A percentile compares a stretch with the other conserved stretches of the same genome.
phyloP scores from a whole-genome alignment of 306 rosid species.

The Purshia tridentata region DNA sequence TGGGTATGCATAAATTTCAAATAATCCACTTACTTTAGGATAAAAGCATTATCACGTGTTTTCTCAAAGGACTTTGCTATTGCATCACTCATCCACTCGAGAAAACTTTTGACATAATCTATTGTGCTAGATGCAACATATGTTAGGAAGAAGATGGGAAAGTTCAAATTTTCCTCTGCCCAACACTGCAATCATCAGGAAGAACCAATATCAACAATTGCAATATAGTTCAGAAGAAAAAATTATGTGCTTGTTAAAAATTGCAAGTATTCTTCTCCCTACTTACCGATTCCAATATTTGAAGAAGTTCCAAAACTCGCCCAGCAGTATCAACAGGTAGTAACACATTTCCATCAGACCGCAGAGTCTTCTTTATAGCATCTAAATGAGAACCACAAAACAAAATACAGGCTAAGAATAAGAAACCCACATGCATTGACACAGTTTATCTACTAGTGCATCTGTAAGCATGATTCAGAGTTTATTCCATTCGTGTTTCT shows the following conservation, averaged over 20 bases:
- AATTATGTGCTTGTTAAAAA: neutral
- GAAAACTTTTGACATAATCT: constrained; percentile 87
- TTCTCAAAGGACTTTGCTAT: constrained; percentile 93
- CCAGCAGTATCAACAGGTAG: constrained; percentile 92
- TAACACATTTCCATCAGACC: constrained; percentile 82
- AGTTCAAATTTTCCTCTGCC: constrained; percentile 75
- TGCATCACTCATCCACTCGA: constrained; percentile 98
- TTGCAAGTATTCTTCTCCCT: constrained; percentile 8
- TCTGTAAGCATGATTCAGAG: neutral
- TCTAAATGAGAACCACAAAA: constrained; percentile 38
- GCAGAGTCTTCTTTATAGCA: constrained; percentile 74
- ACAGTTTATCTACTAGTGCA: neutral
- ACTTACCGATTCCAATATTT: constrained; percentile 84
- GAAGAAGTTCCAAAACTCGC: constrained; percentile 81
- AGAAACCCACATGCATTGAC: constrained; percentile 12
- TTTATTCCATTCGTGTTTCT: neutral
- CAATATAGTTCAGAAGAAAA: neutral
- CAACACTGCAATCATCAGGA: constrained; percentile 73
- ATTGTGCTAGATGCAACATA: constrained; percentile 87
- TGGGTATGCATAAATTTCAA: neutral
- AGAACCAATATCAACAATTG: constrained; percentile 27
- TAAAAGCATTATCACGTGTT: constrained; percentile 88
- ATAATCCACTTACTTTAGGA: constrained; percentile 66
- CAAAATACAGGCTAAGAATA: constrained; percentile 22
- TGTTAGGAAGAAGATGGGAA: constrained; percentile 79